Base-by-base conservation (phyloP, 2,329 filamentous ascomycete species). In the Fusarium fracticaudum region DNA sequence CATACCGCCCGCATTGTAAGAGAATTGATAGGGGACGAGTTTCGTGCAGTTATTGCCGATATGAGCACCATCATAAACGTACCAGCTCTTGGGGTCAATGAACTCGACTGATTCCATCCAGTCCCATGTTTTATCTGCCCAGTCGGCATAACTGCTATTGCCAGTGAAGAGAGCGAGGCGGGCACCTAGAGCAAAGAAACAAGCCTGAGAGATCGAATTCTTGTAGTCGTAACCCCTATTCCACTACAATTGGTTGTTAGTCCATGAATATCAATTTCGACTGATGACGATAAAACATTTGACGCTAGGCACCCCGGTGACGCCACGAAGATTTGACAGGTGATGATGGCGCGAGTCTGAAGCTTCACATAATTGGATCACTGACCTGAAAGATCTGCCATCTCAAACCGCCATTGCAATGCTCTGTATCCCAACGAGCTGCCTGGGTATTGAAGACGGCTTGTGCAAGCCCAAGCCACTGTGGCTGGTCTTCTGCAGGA, bases 191-290 rank as follows among this genome's bases (percentile, higher is more conserved):
- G 90, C 89, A 79, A 91, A 91, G 81, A 91, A 91, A 69, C 88
- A 89, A 4, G 88, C 89, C 73, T 91, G 89, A 1, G 89, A 90
- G 67, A 91, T 90, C 6, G 89, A 87, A 68, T 91, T 91, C 78
- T 91, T 96, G 87, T 96, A 95, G 76, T 92, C 88, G 82, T 92
- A 97, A 20, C 94, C 95, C 45, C 88, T 90, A 79, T 97, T 96
- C 85, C 93, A 95, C 2, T 75, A 17, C 48, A 38, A 9, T 14
- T 20, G 31, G 29, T 54, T 54, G 50, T 74, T 60, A 74, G 71
- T 38, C 24, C 24, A 55, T 45, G 14, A 38, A n/a, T 60, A 20
- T 40, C 50, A 29, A 35, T 33, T 40, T 40, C 38, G 41, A 40
- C 38, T 43, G 18, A 18, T 31, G 22, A 44, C n/a, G 33, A 35